Conservation (phyloP, 1,284 basidiomycete genomes). For the Cerioporus squamosus region DNA sequence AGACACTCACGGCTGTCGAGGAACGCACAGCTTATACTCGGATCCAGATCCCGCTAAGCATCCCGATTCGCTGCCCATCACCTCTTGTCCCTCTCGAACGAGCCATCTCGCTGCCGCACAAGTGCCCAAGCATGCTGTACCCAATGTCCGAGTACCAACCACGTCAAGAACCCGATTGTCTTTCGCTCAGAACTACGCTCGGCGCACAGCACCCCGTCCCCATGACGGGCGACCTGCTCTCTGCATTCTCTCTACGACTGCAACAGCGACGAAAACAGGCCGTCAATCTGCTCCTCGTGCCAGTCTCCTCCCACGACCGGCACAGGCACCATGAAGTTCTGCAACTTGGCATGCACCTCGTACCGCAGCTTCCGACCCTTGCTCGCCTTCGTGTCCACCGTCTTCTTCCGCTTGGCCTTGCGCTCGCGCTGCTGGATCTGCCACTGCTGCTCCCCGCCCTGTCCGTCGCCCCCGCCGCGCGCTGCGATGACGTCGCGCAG, state of each 20-base stretch:
- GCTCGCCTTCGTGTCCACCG: slow-evolving; percentile 91
- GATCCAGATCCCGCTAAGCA: background rate
- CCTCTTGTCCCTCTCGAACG: background rate
- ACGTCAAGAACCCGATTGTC: too few species aligned
- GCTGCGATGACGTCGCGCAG: slow-evolving; percentile 87
- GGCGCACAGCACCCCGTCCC: background rate
- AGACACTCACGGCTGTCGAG: slow-evolving; percentile 9
- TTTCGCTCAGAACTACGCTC: background rate
- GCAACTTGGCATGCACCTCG: slow-evolving; percentile 91
- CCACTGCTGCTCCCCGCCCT: slow-evolving; percentile 57
- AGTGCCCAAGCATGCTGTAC: too few species aligned
- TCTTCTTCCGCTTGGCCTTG: slow-evolving; percentile 70
- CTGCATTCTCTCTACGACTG: slow-evolving; percentile 11
- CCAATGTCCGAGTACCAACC: too few species aligned
- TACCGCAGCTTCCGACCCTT: slow-evolving; percentile 79
- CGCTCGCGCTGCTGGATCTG: slow-evolving; percentile 66
- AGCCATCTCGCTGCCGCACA: too few species aligned
- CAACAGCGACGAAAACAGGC: slow-evolving; percentile 85
- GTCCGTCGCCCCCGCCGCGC: slow-evolving; percentile 48
- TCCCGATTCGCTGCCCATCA: background rate
- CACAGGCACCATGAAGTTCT: slow-evolving; percentile 94
- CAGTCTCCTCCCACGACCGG: slow-evolving; percentile 61
- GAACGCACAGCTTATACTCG: background rate
- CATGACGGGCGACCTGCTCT: background rate
- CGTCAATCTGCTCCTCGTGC: slow-evolving; percentile 94